Percentiles rank a stretch among this genome's conserved stretches.
Evolutionary conservation across 1,284 basidiomycete species (phyloP).

Genomic region (Abortiporus biennis): DNA sequence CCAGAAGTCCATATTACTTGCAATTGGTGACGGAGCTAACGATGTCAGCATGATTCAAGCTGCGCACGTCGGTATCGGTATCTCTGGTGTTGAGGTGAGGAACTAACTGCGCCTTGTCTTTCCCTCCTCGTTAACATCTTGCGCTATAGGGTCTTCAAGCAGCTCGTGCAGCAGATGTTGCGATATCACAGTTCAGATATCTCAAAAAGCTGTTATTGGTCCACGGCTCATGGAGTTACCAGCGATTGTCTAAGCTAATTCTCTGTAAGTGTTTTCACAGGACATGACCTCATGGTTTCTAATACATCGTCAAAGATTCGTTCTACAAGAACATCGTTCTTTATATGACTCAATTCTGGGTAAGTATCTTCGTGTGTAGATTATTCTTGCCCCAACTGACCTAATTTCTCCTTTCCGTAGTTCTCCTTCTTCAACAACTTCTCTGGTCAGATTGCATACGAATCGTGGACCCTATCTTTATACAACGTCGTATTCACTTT

Average conservation of each 20-base stretch:
- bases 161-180: conserved; percentile 92
- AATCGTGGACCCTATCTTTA: conserved; percentile 96
- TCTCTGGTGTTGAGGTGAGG: conserved; percentile 90
- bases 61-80: conserved; percentile 96
- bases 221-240: conserved; percentile 98
- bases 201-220: conserved; percentile 94
- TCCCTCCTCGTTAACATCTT: conserved; percentile 3
- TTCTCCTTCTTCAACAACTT: conserved; percentile 99
- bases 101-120: background rate
- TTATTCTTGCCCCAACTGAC: conserved; percentile 5
- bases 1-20: conserved; percentile 85
- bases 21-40: conserved; percentile 97
- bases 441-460: conserved; percentile 96
- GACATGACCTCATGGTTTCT: background rate
- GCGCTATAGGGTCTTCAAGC: conserved; percentile 90
- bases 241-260: conserved; percentile 91
- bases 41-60: conserved; percentile 98
- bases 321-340: conserved; percentile 98
- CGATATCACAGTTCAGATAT: conserved; percentile 98
- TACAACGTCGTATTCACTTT: conserved; percentile 95
- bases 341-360: conserved; percentile 98
- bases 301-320: conserved; percentile 53
- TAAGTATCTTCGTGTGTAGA: conserved; percentile 29
- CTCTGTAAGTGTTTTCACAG: conserved; percentile 56
- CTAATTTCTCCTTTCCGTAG: conserved; percentile 39